Percentiles rank a stretch among this genome's conserved stretches.
These are phyloP conservation scores for Euphrasia confusa DNA, from an alignment of 257 asterid genomes.

Conservation along the genomic window DNA sequence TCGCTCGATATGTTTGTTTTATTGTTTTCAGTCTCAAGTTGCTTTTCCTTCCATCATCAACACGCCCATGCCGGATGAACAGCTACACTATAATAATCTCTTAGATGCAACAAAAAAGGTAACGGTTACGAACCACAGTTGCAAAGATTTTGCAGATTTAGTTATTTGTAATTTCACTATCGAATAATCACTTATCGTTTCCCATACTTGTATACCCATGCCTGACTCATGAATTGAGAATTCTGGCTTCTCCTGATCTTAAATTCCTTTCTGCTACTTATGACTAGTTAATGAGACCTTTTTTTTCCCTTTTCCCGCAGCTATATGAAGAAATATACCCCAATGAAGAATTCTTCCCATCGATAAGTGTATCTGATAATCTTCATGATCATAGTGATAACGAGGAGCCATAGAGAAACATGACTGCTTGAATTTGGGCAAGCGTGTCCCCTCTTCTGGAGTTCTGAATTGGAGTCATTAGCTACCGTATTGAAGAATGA, in stretches of 20 bases:
- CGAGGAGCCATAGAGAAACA: slow-evolving; percentile 31
- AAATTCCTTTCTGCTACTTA: slow-evolving; percentile 11
- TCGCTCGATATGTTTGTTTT: slow-evolving; percentile 11
- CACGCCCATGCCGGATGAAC: slow-evolving; percentile 66
- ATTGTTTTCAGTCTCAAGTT: slow-evolving; percentile 38
- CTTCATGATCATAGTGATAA: slow-evolving; percentile 34
- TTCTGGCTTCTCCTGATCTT: neutral
- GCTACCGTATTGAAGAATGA: slow-evolving; percentile 14
- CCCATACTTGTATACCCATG: neutral
- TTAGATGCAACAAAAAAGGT: slow-evolving; percentile 61
- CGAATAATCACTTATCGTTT: neutral
- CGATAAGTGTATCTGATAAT: slow-evolving; percentile 32
- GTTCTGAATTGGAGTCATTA: neutral
- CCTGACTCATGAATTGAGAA: neutral
- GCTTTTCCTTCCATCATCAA: slow-evolving; percentile 37
- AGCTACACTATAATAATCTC: slow-evolving; percentile 53
- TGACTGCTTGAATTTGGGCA: neutral
- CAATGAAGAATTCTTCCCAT: slow-evolving; percentile 52
- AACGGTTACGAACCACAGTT: slow-evolving; percentile 7
- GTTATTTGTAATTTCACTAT: neutral
- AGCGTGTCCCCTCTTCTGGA: neutral
- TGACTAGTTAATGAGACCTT: slow-evolving; percentile 13
- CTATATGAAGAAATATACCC: slow-evolving; percentile 58
- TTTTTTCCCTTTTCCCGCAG: slow-evolving; percentile 29
- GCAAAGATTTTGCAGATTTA: slow-evolving; percentile 1